Evolutionary conservation across 2,329 filamentous ascomycete species (phyloP), one percentile per base, ranked within the genome.

Genomic region (Alternaria sp.): DNA sequence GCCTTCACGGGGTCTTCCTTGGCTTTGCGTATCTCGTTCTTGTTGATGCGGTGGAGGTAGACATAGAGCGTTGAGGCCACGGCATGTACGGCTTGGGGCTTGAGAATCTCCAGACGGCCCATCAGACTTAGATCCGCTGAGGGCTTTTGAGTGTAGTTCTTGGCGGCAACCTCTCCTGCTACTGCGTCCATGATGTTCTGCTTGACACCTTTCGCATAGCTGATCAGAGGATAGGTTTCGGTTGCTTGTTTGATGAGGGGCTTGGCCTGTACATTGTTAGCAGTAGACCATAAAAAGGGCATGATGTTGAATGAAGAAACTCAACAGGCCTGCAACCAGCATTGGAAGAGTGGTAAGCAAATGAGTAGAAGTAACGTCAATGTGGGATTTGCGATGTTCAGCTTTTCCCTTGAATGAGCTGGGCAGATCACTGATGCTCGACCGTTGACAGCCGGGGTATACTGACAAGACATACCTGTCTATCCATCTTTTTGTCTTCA

Each of bases 81-180:
- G 0, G 25, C 37, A 2, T 60, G 30, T 14, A 72, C 57, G n/a
- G 56, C 67, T 6, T 60, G 50, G 0, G 67, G 15, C 5, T 68
- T 66, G 20, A 75, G 60, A 0, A 56, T 23, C 1, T 57, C n/a
- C 2, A 75, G 37, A 11, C 55, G 60, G n/a, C n/a, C 15, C 3
- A 25, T 44, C n/a, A 59, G 20, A 53, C 2, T 57, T 33, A 49
- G 37, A 46, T 26, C 59, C 15, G n/a, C 33, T 37, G 7, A 7
- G 0, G 23, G 33, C 37, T 61, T 41, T 7, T 47, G 11, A 25
- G 10, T 55, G 20, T 45, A 23, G 14, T 66, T 66, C n/a, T 62
- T 56, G 37, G 58, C 46, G 9, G 21, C 11, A 10, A 60, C 49
- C 11, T 69, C 64, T 1, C 45, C 44, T 1, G 51, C 45, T 6